Base-by-base conservation (phyloP, 768 basidiomycete species). In the Podaxis sp. region DNA sequence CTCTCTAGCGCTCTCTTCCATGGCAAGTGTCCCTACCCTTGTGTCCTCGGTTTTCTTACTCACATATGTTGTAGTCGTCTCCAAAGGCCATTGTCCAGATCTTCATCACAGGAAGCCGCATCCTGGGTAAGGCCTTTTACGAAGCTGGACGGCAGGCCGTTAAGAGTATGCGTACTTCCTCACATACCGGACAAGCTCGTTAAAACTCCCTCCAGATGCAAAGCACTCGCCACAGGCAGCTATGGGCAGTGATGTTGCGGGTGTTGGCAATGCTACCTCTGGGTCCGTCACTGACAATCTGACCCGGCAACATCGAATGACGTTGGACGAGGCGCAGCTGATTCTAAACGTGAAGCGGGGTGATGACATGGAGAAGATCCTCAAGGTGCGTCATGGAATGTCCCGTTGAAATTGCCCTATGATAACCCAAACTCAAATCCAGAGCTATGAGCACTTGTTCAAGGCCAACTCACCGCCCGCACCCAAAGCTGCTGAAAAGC, bases 391-490 rank as follows among this genome's bases (percentile, higher is more conserved):
- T 72, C 26, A 37, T 38, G 12, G 6, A 50, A 6, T 24, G 12
- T 24, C 26, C 13, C 12, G 1, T 24, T 62, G 26, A n/a, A 17
- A 36, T 48, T 30, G 54, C 24, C 48, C 56, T 17, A 15, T 24
- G 10, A 12, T 50, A 46, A 13, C 57, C 57, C 51, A 33, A 56
- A 56, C 66, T 55, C 26, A 63, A 24, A 24, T 61, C 11, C 71
- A 99, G 96, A 87, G 90, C 70, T 98, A 97, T 70, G 94, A 99
- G 65, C 90, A 91, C 69, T 79, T 99, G 57, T 97, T 98, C 82
- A 89, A 91, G 75, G 87, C 87, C 51, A 99, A 99, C 73, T 82
- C 88, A 24, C 89, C 89, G 11, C 80, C 85, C n/a, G 80, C 87
- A 48, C 57, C 48, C 13, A 73, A 82, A 51, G 78, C 85, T 13